phyloP scores from a whole-genome alignment of 73 alveolate genomes.

The Paramecium sexaurelia region DNA sequence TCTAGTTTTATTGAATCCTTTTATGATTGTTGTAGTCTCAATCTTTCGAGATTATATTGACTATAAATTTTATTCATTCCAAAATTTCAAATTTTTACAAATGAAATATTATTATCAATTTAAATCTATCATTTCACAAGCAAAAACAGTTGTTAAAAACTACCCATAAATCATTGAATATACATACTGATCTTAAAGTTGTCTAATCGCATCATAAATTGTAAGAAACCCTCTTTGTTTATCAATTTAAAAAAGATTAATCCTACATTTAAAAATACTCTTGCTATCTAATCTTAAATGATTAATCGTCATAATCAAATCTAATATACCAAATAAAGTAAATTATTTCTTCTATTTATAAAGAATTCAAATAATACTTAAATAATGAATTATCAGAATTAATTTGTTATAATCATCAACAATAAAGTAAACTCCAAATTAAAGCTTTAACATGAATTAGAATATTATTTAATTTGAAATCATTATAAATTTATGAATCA shows the following conservation, averaged over 20 bases:
- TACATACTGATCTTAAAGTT: background rate
- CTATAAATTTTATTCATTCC: conserved; percentile 20
- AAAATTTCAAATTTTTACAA: background rate
- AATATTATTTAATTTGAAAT: background rate
- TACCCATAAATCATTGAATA: background rate
- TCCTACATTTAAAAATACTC: background rate
- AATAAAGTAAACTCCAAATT: background rate
- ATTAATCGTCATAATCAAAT: background rate
- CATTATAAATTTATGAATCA: background rate
- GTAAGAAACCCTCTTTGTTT: background rate
- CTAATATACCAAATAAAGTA: background rate
- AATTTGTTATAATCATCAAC: background rate
- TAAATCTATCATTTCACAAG: background rate
- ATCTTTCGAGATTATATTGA: conserved; percentile 6
- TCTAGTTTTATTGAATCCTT: background rate
- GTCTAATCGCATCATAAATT: background rate
- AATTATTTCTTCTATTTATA: too few species aligned
- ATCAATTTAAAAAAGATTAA: background rate
- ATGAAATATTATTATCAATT: conserved; percentile 16
- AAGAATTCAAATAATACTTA: background rate
- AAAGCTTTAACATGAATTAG: background rate
- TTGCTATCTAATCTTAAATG: background rate
- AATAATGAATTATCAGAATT: background rate
- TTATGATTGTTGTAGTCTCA: background rate
- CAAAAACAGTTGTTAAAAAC: background rate